phyloP scores from a whole-genome alignment of 2,329 filamentous ascomycete genomes.

The Diplodia sapinea region DNA sequence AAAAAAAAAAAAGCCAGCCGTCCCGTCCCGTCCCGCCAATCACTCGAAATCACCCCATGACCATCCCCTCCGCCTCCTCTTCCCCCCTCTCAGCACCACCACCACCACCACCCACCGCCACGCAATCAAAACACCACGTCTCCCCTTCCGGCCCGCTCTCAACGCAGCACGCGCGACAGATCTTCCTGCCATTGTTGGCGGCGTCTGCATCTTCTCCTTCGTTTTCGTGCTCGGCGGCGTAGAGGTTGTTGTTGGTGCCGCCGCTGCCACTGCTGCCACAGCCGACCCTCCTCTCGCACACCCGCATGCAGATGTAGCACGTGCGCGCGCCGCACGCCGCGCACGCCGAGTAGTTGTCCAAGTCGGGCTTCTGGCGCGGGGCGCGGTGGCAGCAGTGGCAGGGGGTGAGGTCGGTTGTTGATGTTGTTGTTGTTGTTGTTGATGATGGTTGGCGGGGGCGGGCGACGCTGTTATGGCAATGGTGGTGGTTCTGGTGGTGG shows the following conservation, averaged over 20 bases:
- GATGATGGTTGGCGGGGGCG: background rate
- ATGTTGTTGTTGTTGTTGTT: background rate
- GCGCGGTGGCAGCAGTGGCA: conserved; percentile 73
- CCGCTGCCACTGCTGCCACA: conserved; percentile 48
- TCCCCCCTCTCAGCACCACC: background rate
- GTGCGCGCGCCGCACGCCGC: conserved; percentile 65
- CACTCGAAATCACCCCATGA: conserved; percentile 9
- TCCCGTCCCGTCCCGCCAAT: background rate
- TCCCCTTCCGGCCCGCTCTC: conserved; percentile 69
- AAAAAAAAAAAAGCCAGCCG: background rate
- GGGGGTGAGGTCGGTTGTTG: conserved; percentile 50
- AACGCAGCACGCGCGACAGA: conserved; percentile 73
- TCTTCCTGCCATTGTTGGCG: conserved; percentile 54
- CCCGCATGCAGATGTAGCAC: conserved; percentile 72
- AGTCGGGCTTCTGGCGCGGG: conserved; percentile 68
- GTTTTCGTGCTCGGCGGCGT: no score
- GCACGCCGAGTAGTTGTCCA: conserved; percentile 71
- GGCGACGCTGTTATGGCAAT: background rate
- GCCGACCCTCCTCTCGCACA: conserved; percentile 53
- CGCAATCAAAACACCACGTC: conserved; percentile 69
- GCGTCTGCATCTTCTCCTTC: no score
- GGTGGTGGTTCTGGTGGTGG: no score
- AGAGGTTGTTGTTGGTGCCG: conserved; percentile 19
- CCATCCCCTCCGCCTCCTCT: background rate
- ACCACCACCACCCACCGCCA: conserved; percentile 39